Evolutionary conservation across 2,329 filamentous ascomycete species (phyloP), one percentile per base, ranked within the genome.

Genomic region (Calycina herbarum): DNA sequence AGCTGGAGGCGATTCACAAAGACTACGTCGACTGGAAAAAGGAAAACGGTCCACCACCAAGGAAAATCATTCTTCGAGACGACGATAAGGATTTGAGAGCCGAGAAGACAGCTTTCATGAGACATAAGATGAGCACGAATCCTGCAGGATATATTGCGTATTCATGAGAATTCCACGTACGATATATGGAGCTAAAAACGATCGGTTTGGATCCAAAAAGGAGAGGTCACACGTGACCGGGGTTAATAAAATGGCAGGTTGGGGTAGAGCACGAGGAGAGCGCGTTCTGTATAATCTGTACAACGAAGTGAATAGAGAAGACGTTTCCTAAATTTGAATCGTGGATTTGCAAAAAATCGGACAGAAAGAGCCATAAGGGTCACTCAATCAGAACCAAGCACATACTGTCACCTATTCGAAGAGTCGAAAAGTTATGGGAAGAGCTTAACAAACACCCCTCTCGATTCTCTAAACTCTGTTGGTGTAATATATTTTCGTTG

Each of bases 1-100:
- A 86, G 77, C 71, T 87, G 42, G 82, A 82, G 63, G 78, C 81
- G 59, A 83, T 86, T 59, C 80, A 81, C 69, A 80, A 81, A 70
- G 82, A 85, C 64, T 86, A 82, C 70, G 77, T 77, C 7, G 81
- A 82, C 62, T 87, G 83, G 83, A 80, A 85, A 66, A 77, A 77
- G 61, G 72, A 78, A 56, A 75, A 78, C 58, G 71, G 68, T 24
- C 68, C 72, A 8, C 66, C 65, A 60, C 63, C 66, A 67, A 65
- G 54, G 67, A 59, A 66, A 65, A n/a, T 29, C 27, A 62, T 40
- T n/a, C 27, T 27, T 24, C 67, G 65, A 66, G 62, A 64, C 63
- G 61, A 54, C 61, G 61, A 48, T 29, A 59, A 66, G 57, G 61
- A 61, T 27, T 35, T 60, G 7, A 42, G 48, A 17, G 42, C 40